Conservation (phyloP, 106 monocot genomes). For the Dendrobium officinale region DNA sequence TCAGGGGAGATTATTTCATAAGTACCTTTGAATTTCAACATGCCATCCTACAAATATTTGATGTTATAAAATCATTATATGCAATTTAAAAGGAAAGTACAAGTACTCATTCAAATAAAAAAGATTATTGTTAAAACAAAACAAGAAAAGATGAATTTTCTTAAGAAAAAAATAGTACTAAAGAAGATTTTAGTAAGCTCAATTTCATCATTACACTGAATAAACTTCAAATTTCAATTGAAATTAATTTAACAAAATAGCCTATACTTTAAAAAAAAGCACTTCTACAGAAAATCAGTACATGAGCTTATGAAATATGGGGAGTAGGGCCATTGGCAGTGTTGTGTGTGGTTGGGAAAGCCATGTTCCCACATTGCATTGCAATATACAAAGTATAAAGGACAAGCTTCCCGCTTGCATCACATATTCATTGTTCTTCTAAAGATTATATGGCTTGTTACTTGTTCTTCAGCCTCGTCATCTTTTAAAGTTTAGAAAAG, state of each 20-base stretch:
- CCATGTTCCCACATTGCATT: too few relatives aligned
- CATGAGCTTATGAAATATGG: too few relatives aligned
- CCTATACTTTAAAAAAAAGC: neutral
- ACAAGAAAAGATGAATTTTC: neutral
- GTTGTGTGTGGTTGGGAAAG: too few relatives aligned
- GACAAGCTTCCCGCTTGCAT: neutral
- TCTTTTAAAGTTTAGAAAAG: neutral
- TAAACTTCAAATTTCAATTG: too few relatives aligned
- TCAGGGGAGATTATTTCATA: conserved; percentile 97
- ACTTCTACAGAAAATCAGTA: neutral
- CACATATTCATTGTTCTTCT: neutral
- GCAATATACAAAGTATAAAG: neutral
- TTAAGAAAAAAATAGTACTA: too few relatives aligned
- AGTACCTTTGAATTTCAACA: conserved; percentile 90
- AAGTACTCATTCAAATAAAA: neutral
- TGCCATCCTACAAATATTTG: conserved; percentile 66
- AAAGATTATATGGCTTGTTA: neutral
- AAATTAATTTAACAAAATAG: neutral
- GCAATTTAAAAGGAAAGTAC: neutral
- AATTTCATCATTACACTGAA: too few relatives aligned
- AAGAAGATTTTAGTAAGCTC: too few relatives aligned
- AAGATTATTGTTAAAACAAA: neutral
- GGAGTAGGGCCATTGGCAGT: too few relatives aligned
- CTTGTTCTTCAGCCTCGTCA: neutral
- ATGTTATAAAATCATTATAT: neutral